Percentiles rank a stretch among this genome's conserved stretches.
Conservation (phyloP, 441 rosid species). For the Omphalea diandra region DNA sequence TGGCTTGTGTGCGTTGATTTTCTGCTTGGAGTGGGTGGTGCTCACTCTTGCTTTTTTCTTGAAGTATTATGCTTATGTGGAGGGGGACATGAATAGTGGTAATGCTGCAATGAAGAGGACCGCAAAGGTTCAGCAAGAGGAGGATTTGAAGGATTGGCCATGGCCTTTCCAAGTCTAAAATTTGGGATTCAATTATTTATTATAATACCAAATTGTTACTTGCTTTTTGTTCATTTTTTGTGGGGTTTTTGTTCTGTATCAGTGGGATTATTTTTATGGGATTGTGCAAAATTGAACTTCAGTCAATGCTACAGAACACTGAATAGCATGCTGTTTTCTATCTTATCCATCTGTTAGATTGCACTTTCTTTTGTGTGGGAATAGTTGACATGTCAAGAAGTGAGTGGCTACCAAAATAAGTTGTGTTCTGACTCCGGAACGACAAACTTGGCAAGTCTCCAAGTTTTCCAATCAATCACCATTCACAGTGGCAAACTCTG, state of each 20-base stretch:
- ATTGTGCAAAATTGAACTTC: background rate
- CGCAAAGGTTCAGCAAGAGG: constrained; percentile 58
- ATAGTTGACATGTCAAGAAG: no score
- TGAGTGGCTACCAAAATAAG: no score
- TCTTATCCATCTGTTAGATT: no score
- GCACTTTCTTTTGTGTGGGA: no score
- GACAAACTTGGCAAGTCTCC: no score
- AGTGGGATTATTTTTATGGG: background rate
- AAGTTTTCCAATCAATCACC: no score
- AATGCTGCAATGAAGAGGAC: constrained; percentile 29
- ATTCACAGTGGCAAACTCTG: no score
- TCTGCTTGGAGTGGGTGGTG: constrained; percentile 82
- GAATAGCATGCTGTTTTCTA: background rate
- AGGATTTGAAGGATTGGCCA: constrained; percentile 77
- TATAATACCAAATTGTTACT: no score
- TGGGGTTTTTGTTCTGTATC: background rate
- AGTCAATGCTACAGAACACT: background rate
- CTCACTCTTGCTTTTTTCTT: constrained; percentile 79
- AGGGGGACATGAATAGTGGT: constrained; percentile 32
- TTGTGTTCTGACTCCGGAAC: no score
- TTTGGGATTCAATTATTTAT: background rate
- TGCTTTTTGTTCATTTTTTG: no score
- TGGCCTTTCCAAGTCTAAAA: constrained; percentile 80
- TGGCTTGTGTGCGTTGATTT: constrained; percentile 63
- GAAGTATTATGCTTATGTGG: constrained; percentile 61